Evolutionary conservation across 1,139 yeast genomes (phyloP), one percentile per base, ranked within the genome.

Genomic region (Protomyces arabidopsidicola): DNA sequence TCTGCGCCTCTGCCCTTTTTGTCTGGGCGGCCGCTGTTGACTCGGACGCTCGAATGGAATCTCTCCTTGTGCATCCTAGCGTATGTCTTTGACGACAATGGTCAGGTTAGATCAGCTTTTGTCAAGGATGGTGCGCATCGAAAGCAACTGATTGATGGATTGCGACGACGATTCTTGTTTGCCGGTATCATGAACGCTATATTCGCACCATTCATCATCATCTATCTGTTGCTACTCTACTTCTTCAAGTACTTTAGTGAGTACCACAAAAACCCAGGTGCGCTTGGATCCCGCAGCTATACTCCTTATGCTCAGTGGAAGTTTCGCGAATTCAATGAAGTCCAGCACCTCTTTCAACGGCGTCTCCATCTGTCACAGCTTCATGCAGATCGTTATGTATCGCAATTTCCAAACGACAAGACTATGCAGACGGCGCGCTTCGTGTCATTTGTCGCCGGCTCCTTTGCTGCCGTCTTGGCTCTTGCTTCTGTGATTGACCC

Each of bases 251-350:
- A 93, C 74, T 93, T 95, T 75, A 90, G 91, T 35, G 98, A 93
- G 75, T 90, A 89, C 73, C 88, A 89, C 73, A 84, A 88, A 50
- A 88, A 93, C 66, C 98, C 98, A 0, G 84, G 93, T 1, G 80
- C 91, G 12, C 79, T 93, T 63, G 86, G 96, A 9, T 86, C 91
- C 1, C 79, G 98, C 58, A 96, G 90, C 71, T 93, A 90, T 72
- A 90, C 98, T 0, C 97, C 97, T 0, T 82, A 84, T 74, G 97
- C 98, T 0, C 93, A 89, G 72, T 93, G 98, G 98, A 89, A 87
- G 73, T 82, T 95, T 72, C 79, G 98, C 65, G 98, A 93, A 72
- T 90, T 88, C 73, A 93, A 93, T 73, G 99, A 93, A 73, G 79
- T 93, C 20, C 90, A 90, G 51, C 98, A 93, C 75, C 80, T 93